These are phyloP conservation scores for Amphibolis antarctica DNA, from an alignment of 106 monocot genomes.

Conservation along the genomic window DNA sequence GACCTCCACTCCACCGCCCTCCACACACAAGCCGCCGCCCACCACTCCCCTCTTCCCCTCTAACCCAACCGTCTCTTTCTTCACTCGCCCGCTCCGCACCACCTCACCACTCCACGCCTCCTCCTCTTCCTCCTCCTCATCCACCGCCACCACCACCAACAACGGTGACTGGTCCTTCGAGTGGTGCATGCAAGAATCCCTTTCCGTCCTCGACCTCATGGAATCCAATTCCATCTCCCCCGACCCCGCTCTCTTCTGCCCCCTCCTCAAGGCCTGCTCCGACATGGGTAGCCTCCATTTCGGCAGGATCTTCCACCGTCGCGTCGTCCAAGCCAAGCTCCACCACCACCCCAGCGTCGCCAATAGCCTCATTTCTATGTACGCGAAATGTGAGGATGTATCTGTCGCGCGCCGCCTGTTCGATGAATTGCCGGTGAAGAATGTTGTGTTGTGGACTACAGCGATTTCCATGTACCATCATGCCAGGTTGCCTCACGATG, in stretches of 20 bases:
- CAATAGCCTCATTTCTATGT: constrained; percentile 19
- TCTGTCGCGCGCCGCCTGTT: constrained; percentile 20
- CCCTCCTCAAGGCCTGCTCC: constrained; percentile 36
- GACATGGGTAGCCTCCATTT: constrained; percentile 27
- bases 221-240: constrained; percentile 23
- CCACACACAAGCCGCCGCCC: too few species aligned
- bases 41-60: neutral
- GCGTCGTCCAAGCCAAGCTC: constrained; percentile 13
- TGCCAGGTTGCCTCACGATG: constrained; percentile 22
- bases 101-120: neutral
- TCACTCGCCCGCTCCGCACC: neutral
- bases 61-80: neutral
- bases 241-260: constrained; percentile 29
- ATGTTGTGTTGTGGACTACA: constrained; percentile 31
- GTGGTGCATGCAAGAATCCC: constrained; percentile 31
- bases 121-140: neutral
- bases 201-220: constrained; percentile 42
- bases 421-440: constrained; percentile 20
- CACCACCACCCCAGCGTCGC: constrained; percentile 20
- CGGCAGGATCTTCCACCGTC: constrained; percentile 19
- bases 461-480: constrained; percentile 28
- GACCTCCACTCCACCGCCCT: too few species aligned
- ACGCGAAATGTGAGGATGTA: constrained; percentile 12
- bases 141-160: neutral
- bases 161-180: constrained; percentile 17